A percentile compares a stretch with the other conserved stretches of the same genome.
Evolutionary conservation across 257 asterid species (phyloP).

Genomic region (Asclepias syriaca): DNA sequence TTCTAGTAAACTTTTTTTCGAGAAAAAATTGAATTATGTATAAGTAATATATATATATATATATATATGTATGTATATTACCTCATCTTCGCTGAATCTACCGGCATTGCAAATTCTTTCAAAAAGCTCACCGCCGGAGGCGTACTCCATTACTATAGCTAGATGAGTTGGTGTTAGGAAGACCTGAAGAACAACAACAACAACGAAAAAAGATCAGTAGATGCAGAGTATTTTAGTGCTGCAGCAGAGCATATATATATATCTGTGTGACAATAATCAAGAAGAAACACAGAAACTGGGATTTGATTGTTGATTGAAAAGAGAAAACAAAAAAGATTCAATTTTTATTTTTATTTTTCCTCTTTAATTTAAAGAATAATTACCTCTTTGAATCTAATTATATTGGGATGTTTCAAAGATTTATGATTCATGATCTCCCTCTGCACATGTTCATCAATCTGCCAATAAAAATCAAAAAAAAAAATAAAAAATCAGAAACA

Average conservation of each 20-base stretch:
- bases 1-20: too few relatives aligned
- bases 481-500: neutral
- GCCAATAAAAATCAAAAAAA: neutral
- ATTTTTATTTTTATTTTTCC: too few relatives aligned
- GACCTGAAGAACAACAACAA: constrained; percentile 31
- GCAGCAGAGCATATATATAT: too few relatives aligned
- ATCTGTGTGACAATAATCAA: too few relatives aligned
- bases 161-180: constrained; percentile 67
- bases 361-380: too few relatives aligned
- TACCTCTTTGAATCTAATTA: constrained; percentile 73
- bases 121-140: constrained; percentile 81
- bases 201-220: neutral
- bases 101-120: constrained; percentile 68
- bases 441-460: constrained; percentile 83
- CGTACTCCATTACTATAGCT: constrained; percentile 82
- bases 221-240: too few relatives aligned
- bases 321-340: too few relatives aligned
- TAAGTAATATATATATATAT: too few relatives aligned
- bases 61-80: neutral
- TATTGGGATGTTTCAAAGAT: constrained; percentile 64
- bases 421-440: constrained; percentile 84
- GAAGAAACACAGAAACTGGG: too few relatives aligned
- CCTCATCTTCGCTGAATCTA: constrained; percentile 78
- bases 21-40: too few relatives aligned
- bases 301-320: too few relatives aligned